Evolutionary conservation across 2,329 filamentous ascomycete genomes (phyloP), one percentile per base, ranked within the genome.

Genomic region (Colletotrichum sojae): DNA sequence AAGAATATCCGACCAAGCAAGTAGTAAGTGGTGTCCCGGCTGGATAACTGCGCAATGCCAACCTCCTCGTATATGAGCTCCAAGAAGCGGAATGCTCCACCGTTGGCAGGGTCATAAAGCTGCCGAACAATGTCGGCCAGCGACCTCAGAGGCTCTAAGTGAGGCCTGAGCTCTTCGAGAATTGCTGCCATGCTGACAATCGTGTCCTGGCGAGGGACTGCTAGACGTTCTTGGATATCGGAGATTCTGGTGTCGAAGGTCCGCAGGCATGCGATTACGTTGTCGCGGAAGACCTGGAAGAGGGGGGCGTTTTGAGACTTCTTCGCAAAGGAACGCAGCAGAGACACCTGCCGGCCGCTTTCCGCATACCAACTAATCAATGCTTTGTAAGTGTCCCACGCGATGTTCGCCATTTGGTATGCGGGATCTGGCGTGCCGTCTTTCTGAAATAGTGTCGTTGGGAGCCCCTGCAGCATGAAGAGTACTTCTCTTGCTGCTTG

Each of bases 401-500:
- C 84, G 12, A 88, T 77, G 65, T 85, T 81, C 0, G 79, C 75
- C 27, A 89, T 80, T 64, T 88, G 84, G 62, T 84, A 88, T 1
- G 73, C 74, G 4, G 80, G 74, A 2, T 80, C 76, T 0, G 83
- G 82, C 6, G 77, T 72, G 15, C 81, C 83, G 56, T 83, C 75
- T 4, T 73, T 22, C 64, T 81, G 82, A 74, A 95, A 97, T 1
- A 97, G 76, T 2, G 90, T 91, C 2, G 92, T 95, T 6, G 90
- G 87, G 4, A 96, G 82, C 0, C 95, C 95, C 62, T 90, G 88
- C 0, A 98, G 86, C 93, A 98, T 97, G 74, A 94, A 95, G 0
- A 98, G 83, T 0, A 90, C 88, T 75, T 72, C 69, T 83, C 81
- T 58, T 25, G 63, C 57, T 22, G 66, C 62, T 25, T 72, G 71